Base-by-base conservation (phyloP, 148 eudicot genomes). In the Suaeda aralocaspica region DNA sequence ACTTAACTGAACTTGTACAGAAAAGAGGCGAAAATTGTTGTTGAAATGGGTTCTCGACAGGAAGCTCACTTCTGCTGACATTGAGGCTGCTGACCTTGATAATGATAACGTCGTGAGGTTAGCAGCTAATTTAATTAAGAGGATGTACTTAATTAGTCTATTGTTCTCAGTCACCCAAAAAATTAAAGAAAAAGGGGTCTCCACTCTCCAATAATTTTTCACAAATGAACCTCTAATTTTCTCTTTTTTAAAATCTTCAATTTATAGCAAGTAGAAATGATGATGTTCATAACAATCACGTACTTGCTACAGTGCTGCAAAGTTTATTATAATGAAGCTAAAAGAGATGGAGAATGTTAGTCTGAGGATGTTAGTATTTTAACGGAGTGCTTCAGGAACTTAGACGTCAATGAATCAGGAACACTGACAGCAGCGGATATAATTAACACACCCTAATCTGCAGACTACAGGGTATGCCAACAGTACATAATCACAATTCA, bases 291-390 rank as follows among this genome's bases (percentile, higher is more conserved):
- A 74, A 36, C 39, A 22, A 19, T 62, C 58, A 21, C 57, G 22
- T 48, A 11, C 67, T 19, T 51, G 2, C 12, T 75, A 13, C 80
- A 90, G 92, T 78, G 88, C 78, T 66, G 87, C 93, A 52, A 93
- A 91, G 74, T 86, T 88, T 62, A 74, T 86, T 50, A 72, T 88
- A 49, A 81, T 73, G 75, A 91, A 91, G 82, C 78, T 88, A 6
- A 90, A 81, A 72, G 92, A 90, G 79, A 81, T 86, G 92, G 96
- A 87, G 67, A 91, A 91, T 80, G 85, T 88, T 25, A 79, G 64
- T 79, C 68, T 30, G 91, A 88, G 41, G 96, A 91, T 66, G 78
- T 91, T 5, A 59, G 69, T 7, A 58, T 78, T 68, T 72, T 85
- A 45, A 83, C 83, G 86, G 84, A 88, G 55, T 71, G 75, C 64